These are phyloP conservation scores for Phialemonium atrogriseum DNA, from an alignment of 2,329 filamentous ascomycete species.

Conservation along the genomic window DNA sequence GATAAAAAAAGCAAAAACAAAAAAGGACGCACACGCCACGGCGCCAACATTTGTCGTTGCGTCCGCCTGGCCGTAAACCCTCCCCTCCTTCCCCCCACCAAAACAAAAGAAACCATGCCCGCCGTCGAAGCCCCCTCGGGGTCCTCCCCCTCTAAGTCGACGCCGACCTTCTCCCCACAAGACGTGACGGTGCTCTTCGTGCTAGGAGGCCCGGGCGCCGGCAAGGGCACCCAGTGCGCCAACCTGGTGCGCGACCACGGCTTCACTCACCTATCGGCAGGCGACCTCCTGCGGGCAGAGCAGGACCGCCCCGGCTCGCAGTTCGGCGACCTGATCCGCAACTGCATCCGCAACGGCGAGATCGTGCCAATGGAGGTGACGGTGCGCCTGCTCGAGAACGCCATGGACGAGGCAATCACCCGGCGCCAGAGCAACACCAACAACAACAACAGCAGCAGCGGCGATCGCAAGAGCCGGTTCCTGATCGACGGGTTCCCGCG, in stretches of 20 bases:
- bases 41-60: too few species aligned
- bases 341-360: constrained; percentile 86
- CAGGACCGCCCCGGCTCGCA: constrained; percentile 78
- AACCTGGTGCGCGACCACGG: constrained; percentile 80
- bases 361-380: constrained; percentile 99
- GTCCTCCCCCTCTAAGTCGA: constrained; percentile 44
- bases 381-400: constrained; percentile 85
- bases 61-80: too few species aligned
- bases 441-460: constrained; percentile 26
- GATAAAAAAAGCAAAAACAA: too few species aligned
- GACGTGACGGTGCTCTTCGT: constrained; percentile 93
- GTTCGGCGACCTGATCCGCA: constrained; percentile 87
- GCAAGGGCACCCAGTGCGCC: constrained; percentile 93
- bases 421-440: too few species aligned
- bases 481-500: constrained; percentile 78
- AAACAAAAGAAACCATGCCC: constrained; percentile 31
- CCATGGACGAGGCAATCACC: constrained; percentile 71
- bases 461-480: constrained; percentile 51
- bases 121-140: constrained; percentile 26
- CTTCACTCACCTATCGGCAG: constrained; percentile 89
- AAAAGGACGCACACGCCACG: too few species aligned
- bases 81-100: constrained; percentile 10
- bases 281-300: constrained; percentile 88
- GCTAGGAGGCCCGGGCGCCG: constrained; percentile 88
- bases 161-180: constrained; percentile 64